phyloP scores from a whole-genome alignment of 257 asterid species.

The Thymus quinquecostatus region DNA sequence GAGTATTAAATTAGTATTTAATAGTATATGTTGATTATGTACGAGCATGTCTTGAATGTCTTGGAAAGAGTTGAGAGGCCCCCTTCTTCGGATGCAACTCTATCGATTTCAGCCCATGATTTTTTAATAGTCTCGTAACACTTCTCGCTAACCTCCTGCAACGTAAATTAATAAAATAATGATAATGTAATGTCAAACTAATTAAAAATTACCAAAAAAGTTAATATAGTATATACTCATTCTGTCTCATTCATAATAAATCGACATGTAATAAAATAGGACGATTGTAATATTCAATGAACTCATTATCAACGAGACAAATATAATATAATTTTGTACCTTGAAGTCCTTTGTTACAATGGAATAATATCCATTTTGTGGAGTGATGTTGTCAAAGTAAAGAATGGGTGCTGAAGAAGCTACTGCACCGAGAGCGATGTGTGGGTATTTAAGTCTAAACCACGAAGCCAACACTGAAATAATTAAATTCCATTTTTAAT shows the following conservation, averaged over 20 bases:
- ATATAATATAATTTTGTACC: conserved; percentile 24
- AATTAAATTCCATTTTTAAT: too few relatives aligned
- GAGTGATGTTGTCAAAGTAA: conserved; percentile 69
- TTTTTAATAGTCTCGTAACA: conserved; percentile 55
- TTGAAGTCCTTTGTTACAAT: conserved; percentile 58
- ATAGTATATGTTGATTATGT: neutral
- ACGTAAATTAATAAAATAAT: neutral
- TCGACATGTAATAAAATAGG: too few relatives aligned
- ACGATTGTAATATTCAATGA: too few relatives aligned
- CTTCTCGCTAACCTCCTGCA: conserved; percentile 58
- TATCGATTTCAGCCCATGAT: conserved; percentile 77
- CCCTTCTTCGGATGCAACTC: conserved; percentile 46
- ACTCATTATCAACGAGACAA: too few relatives aligned
- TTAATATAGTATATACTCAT: too few relatives aligned
- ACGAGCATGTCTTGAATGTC: conserved; percentile 74
- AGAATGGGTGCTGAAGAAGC: conserved; percentile 90
- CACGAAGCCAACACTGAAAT: conserved; percentile 76
- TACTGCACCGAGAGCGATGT: conserved; percentile 72
- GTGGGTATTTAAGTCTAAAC: conserved; percentile 88
- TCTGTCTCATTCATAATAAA: too few relatives aligned
- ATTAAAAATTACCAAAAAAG: too few relatives aligned
- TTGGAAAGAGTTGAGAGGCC: conserved; percentile 59
- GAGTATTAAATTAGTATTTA: neutral
- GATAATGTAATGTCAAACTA: too few relatives aligned
- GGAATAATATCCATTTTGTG: conserved; percentile 59